phyloP scores from a whole-genome alignment of 202 grass and related monocot species.

The Bolboschoenoplectus hybrid region DNA sequence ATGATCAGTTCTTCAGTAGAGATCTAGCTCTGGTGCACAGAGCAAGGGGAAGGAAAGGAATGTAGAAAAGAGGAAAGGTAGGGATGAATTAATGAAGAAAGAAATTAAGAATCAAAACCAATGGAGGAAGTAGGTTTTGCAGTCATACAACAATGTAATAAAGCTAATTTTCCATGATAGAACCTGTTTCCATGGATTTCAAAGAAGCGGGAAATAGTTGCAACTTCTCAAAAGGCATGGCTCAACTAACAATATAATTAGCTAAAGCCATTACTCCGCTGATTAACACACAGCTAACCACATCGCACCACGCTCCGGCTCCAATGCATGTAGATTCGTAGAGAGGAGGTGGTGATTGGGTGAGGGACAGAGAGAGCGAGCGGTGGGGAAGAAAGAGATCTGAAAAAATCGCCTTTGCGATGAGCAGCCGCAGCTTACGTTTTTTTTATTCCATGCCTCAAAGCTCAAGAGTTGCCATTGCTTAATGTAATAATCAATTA shows the following conservation, averaged over 20 bases:
- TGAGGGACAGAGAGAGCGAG: neutral
- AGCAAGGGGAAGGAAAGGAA: neutral
- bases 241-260: slow-evolving; percentile 30
- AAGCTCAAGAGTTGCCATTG: neutral
- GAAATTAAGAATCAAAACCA: slow-evolving; percentile 31
- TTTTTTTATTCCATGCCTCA: slow-evolving; percentile 14
- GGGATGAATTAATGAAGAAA: neutral
- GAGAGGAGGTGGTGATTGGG: neutral
- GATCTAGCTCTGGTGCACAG: neutral
- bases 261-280: slow-evolving; percentile 1
- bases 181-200: slow-evolving; percentile 3
- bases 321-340: neutral
- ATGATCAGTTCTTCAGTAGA: neutral
- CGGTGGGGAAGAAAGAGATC: slow-evolving; percentile 16
- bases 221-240: slow-evolving; percentile 27
- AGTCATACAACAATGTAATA: neutral
- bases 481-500: neutral
- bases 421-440: neutral
- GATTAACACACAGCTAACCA: neutral
- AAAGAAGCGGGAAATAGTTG: slow-evolving; percentile 29
- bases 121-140: slow-evolving; percentile 15
- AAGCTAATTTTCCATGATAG: neutral
- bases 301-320: neutral
- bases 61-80: neutral
- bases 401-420: neutral